Percentiles rank a stretch among this genome's conserved stretches.
phyloP scores from a whole-genome alignment of 2,329 filamentous ascomycete species.

The Davidsoniella virescens region DNA sequence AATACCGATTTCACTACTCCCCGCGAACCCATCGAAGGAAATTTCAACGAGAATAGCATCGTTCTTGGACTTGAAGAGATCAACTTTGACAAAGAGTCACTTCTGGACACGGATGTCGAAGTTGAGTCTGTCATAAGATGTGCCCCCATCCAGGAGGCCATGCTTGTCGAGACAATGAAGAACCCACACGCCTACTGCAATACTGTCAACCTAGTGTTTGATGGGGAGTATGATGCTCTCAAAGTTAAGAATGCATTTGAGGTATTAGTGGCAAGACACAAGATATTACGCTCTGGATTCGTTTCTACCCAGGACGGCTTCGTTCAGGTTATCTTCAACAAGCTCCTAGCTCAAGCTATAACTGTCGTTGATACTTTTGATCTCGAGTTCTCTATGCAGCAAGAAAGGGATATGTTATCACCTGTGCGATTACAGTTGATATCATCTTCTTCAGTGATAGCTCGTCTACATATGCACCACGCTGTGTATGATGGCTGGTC shows the following conservation, averaged over 20 bases:
- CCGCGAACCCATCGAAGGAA: not conserved
- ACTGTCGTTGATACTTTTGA: not conserved
- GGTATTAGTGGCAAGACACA: constrained; percentile 36
- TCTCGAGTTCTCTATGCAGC: not conserved
- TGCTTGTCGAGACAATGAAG: constrained; percentile 58
- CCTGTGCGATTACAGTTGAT: constrained; percentile 1
- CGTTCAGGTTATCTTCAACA: constrained; percentile 46
- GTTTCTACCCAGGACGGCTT: constrained; percentile 35
- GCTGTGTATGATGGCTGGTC: constrained; percentile 91
- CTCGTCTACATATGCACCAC: constrained; percentile 54
- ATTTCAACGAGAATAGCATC: too few relatives aligned
- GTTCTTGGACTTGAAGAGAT: too few relatives aligned
- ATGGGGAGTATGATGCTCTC: constrained; percentile 12
- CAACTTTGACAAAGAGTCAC: too few relatives aligned
- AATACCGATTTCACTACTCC: not conserved
- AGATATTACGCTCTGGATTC: constrained; percentile 63
- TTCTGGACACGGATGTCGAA: constrained; percentile 1
- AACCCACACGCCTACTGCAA: constrained; percentile 57
- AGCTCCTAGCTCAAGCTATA: not conserved
- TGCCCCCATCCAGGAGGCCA: constrained; percentile 59
- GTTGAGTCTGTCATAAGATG: constrained; percentile 39
- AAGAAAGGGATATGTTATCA: not conserved
- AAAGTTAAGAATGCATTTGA: constrained; percentile 27
- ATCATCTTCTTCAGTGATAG: constrained; percentile 12
- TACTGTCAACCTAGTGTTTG: constrained; percentile 49